phyloP scores from a whole-genome alignment of 2,329 filamentous ascomycete genomes.

The Pseudogymnoascus sp. region DNA sequence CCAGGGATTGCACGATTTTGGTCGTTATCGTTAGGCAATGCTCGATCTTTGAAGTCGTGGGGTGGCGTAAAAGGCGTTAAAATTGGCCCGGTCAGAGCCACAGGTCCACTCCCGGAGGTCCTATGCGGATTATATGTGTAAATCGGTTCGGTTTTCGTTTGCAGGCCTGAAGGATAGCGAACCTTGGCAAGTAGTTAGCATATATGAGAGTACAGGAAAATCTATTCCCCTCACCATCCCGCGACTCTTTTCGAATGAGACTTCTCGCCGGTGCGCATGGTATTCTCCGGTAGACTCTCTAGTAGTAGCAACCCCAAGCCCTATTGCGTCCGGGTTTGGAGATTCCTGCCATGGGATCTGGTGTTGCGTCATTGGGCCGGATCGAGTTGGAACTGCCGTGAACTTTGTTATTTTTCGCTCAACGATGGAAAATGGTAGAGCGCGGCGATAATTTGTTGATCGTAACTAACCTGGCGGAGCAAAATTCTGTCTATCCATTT shows the following conservation, averaged over 20 bases:
- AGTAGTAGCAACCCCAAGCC: neutral
- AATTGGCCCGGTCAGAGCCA: neutral
- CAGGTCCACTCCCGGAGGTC: neutral
- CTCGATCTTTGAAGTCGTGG: neutral
- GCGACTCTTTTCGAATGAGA: neutral
- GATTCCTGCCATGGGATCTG: neutral
- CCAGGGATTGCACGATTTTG: neutral
- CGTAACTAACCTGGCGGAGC: neutral
- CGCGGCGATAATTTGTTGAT: neutral
- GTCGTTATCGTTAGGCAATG: neutral
- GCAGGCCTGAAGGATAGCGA: neutral
- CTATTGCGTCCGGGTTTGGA: neutral
- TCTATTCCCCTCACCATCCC: neutral
- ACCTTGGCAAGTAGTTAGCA: neutral
- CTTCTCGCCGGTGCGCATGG: neutral
- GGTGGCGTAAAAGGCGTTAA: neutral
- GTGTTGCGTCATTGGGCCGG: neutral
- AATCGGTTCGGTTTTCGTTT: neutral
- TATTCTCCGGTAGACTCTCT: neutral
- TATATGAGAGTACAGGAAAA: neutral
- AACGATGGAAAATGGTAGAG: neutral
- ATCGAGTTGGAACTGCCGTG: neutral
- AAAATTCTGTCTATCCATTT: neutral
- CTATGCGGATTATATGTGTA: neutral
- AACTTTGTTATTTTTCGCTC: neutral